Evolutionary conservation across 2,329 filamentous ascomycete species (phyloP).

Genomic region (Trichoderma endophyticum): DNA sequence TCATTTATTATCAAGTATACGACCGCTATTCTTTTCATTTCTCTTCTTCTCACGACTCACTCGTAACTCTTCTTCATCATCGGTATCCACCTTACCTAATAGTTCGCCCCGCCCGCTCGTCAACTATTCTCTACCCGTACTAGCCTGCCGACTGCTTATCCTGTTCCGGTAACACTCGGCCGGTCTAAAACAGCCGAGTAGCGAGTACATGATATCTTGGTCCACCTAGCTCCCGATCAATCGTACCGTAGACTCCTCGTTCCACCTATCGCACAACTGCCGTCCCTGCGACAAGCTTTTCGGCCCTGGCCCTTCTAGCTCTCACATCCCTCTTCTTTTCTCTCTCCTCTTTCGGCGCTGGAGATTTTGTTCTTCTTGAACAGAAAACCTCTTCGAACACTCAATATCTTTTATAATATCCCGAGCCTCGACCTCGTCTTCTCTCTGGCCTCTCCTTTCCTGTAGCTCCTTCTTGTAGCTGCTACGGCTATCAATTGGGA

Average conservation of each 20-base stretch:
- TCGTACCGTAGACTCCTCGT: background rate
- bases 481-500: background rate
- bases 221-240: background rate
- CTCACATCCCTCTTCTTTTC: background rate
- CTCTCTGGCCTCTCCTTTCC: background rate
- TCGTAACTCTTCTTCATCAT: background rate
- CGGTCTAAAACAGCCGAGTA: background rate
- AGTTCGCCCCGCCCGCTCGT: background rate
- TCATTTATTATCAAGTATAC: background rate
- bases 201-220: background rate
- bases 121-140: background rate
- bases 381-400: background rate
- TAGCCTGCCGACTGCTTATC: background rate
- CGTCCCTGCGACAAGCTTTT: conserved; percentile 3
- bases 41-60: background rate
- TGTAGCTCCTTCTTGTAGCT: background rate
- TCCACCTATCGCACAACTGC: background rate
- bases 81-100: background rate
- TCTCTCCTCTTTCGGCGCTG: background rate
- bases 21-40: background rate
- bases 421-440: background rate
- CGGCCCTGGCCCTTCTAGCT: background rate
- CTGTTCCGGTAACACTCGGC: background rate
- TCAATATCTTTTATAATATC: background rate
- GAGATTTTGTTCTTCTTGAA: background rate